A percentile compares a stretch with the other conserved stretches of the same genome.
Conservation (phyloP, 345 rosid genomes). For the Lumnitzera racemosa region DNA sequence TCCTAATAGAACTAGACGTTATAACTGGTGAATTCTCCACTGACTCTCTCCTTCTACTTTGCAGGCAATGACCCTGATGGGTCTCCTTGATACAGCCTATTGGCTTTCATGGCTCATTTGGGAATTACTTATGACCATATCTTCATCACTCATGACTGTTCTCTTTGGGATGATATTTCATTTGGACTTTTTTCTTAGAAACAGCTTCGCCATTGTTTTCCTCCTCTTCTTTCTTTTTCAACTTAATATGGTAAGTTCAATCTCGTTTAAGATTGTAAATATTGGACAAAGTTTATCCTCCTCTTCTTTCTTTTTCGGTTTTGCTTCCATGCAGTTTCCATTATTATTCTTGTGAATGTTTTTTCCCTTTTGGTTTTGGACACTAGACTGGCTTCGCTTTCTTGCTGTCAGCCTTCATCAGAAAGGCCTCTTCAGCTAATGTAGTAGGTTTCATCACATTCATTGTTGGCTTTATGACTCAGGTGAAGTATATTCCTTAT, state of each 20-base stretch:
- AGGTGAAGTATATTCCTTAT: conserved; percentile 31
- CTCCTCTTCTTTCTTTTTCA: conserved; percentile 76
- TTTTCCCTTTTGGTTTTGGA: too few species aligned
- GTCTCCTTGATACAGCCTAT: conserved; percentile 81
- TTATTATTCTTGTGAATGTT: too few species aligned
- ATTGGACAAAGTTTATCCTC: too few species aligned
- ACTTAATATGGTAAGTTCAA: conserved; percentile 59
- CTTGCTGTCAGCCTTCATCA: conserved; percentile 76
- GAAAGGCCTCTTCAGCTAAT: conserved; percentile 74
- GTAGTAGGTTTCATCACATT: conserved; percentile 69
- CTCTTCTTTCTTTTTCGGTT: too few species aligned
- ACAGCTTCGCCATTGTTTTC: conserved; percentile 67
- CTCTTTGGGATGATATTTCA: conserved; percentile 95
- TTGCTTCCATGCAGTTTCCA: too few species aligned
- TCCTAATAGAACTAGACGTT: too few species aligned
- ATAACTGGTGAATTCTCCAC: too few species aligned
- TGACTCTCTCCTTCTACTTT: conserved; percentile 1
- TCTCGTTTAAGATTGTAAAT: too few species aligned
- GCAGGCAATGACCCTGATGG: conserved; percentile 87
- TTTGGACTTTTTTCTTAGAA: conserved; percentile 82
- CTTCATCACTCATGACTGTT: conserved; percentile 66
- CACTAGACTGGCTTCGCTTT: conserved; percentile 73
- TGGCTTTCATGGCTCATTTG: conserved; percentile 90
- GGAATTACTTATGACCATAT: conserved; percentile 55
- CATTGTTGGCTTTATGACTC: conserved; percentile 68